Evolutionary conservation across 2,329 filamentous ascomycete species (phyloP), one percentile per base, ranked within the genome.

Genomic region (Fusarium mundagurra): DNA sequence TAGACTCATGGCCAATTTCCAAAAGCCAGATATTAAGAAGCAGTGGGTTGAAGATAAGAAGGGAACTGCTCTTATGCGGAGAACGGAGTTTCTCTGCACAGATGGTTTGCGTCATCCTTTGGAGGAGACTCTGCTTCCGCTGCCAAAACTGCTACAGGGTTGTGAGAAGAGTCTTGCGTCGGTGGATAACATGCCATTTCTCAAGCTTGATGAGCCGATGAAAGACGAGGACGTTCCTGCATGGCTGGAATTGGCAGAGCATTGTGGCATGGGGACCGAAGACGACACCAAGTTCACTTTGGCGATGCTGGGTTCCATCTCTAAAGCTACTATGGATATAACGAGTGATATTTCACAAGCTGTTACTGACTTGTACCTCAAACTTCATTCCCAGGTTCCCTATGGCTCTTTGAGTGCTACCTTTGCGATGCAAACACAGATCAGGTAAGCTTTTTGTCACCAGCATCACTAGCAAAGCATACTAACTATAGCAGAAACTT

Each of bases 241-340:
- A 31, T 60, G 57, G 57, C 13, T 50, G 3, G 18, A 34, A 3
- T 29, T 38, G 5, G 43, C 57, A 8, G 14, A 50, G 2, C 57
- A 60, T 50, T 60, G 18, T 16, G 41, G 57, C 0, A 27, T 50
- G 0, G 24, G 29, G 24, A 27, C 33, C 1, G 8, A 38, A 14
- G 43, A 50, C 6, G 33, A 50, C n/a, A 50, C 24, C 1, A 38
- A n/a, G 6, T 38, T 60, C 33, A 50, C 33, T 12, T 43, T 60
- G 10, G 57, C 43, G 8, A 38, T 38, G 16, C 3, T 60, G 1
- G 4, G 33, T 6, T 60, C 57, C 7, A 60, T 60, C 5, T 31
- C 43, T 1, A 60, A 22, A 3, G 18, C 20, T 1, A 22, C n/a
- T 1, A 38, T 4, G 3, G 43, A 59, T 9, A n/a, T 38, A 0